Percentiles rank a stretch among this genome's conserved stretches.
These are phyloP conservation scores for Colletotrichum sp. DNA, from an alignment of 2,329 filamentous ascomycete species.

Conservation along the genomic window DNA sequence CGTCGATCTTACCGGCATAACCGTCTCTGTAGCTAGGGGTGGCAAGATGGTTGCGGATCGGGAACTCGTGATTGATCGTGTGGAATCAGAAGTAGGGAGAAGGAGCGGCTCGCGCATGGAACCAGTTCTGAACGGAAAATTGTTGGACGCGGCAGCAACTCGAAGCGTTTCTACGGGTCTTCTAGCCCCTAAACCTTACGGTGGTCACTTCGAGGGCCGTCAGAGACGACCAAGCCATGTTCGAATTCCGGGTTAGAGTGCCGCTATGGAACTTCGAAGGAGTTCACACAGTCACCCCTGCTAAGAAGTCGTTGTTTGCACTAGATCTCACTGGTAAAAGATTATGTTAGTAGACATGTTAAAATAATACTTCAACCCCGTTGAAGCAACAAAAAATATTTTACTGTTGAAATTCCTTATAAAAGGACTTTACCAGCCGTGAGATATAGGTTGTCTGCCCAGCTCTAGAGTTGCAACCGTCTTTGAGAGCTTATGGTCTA, in stretches of 20 bases:
- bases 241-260: neutral
- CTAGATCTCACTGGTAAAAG: too few relatives aligned
- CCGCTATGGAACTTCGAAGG: neutral
- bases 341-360: too few relatives aligned
- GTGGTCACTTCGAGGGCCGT: accelerated
- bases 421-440: too few relatives aligned
- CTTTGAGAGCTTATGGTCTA: too few relatives aligned
- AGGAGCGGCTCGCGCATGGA: too few relatives aligned
- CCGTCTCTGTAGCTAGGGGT: accelerated
- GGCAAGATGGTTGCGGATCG: accelerated
- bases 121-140: accelerated
- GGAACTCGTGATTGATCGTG: accelerated
- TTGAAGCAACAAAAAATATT: too few relatives aligned
- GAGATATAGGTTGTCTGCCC: too few relatives aligned
- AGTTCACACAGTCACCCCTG: too few relatives aligned
- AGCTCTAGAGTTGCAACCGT: too few relatives aligned
- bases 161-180: neutral
- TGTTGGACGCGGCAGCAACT: accelerated
- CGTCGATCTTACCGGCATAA: accelerated
- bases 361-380: too few relatives aligned
- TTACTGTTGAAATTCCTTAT: too few relatives aligned
- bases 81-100: accelerated
- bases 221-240: accelerated
- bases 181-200: accelerated
- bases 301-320: too few relatives aligned